Conservation (phyloP, 495 filamentous ascomycete species). For the Lasiosphaeria hispida region DNA sequence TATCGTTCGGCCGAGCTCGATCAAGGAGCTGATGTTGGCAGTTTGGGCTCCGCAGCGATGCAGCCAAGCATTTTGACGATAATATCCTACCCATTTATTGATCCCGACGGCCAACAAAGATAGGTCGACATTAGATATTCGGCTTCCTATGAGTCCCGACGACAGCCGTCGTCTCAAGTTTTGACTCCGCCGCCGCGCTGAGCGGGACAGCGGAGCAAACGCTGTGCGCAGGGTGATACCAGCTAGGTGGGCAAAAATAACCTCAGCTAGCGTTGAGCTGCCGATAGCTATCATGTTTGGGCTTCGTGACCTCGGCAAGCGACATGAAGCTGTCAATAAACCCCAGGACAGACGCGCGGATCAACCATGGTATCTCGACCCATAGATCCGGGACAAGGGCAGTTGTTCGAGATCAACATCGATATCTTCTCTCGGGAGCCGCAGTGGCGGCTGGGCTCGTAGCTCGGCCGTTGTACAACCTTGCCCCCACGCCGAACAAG, state of each 20-base stretch:
- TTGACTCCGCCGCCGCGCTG: too few relatives aligned
- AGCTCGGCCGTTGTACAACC: constrained; percentile 52
- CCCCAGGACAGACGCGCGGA: too few relatives aligned
- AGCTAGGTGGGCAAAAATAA: too few relatives aligned
- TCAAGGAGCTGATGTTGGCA: constrained; percentile 57
- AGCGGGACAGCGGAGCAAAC: too few relatives aligned
- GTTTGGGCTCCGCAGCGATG: constrained; percentile 58
- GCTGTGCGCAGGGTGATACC: too few relatives aligned
- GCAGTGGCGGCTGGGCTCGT: constrained; percentile 62
- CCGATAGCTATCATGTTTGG: too few relatives aligned
- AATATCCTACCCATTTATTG: constrained; percentile 61
- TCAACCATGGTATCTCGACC: not conserved
- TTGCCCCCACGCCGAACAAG: constrained; percentile 51
- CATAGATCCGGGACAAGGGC: constrained; percentile 59
- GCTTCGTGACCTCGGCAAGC: too few relatives aligned
- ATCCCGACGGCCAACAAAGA: constrained; percentile 48
- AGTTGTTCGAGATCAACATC: constrained; percentile 54
- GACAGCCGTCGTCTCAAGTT: too few relatives aligned
- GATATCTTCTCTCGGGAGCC: constrained; percentile 67
- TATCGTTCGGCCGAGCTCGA: constrained; percentile 63
- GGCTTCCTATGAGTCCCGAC: not conserved
- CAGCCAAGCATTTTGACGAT: constrained; percentile 63
- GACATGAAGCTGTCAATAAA: too few relatives aligned
- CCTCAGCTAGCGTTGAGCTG: too few relatives aligned
- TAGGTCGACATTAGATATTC: constrained; percentile 20